These are phyloP conservation scores for Neckera pumila DNA, from an alignment of 225 moss, liverwort and hornwort species.

Conservation along the genomic window DNA sequence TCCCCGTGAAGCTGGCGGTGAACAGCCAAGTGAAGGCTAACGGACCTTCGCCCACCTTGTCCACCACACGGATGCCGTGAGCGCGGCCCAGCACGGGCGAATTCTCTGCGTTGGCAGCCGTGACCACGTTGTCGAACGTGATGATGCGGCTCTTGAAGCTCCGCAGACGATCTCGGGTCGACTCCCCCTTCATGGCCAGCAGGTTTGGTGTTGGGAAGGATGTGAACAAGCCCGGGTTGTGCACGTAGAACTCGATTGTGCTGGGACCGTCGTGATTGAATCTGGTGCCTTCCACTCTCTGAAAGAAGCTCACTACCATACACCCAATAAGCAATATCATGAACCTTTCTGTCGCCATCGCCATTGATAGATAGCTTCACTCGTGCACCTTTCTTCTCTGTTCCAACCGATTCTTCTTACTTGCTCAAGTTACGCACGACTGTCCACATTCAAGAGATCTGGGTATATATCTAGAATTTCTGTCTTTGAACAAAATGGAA, in stretches of 20 bases:
- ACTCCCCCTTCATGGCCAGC: constrained; percentile 11
- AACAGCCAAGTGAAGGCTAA: constrained; percentile 40
- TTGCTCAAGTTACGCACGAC: no score
- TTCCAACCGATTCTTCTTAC: neutral
- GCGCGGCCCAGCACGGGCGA: constrained; percentile 16
- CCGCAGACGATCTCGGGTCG: neutral
- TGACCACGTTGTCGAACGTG: constrained; percentile 36
- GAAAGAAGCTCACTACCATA: neutral
- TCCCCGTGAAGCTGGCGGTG: constrained; percentile 14
- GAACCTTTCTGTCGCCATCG: neutral
- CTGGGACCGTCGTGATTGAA: neutral
- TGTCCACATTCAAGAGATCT: neutral
- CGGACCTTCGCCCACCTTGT: constrained; percentile 30
- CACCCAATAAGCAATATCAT: neutral
- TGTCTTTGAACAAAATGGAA: neutral
- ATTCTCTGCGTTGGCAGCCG: neutral
- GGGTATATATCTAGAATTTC: neutral
- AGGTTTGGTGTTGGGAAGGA: neutral
- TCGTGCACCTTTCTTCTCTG: no score
- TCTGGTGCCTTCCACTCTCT: neutral
- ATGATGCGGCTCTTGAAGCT: constrained; percentile 33
- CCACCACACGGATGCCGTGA: constrained; percentile 39
- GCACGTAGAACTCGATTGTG: constrained; percentile 28
- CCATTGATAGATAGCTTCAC: neutral
- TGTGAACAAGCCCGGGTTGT: constrained; percentile 39